Evolutionary conservation across 352 stramenopile species (phyloP).

Genomic region (Pythium graminicola): DNA sequence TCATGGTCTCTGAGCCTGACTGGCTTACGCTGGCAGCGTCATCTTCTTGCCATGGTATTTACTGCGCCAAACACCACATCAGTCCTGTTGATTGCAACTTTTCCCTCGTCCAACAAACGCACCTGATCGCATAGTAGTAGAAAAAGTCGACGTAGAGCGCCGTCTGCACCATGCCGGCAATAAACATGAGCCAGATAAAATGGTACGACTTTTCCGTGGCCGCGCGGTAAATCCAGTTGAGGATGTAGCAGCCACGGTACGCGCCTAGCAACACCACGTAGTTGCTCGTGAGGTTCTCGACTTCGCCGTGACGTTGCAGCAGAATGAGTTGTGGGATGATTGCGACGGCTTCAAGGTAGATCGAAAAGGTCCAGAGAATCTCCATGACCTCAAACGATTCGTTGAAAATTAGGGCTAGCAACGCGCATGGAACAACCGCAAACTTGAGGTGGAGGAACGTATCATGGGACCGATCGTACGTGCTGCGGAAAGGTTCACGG

Average conservation of each 20-base stretch:
- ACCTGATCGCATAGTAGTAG: constrained; percentile 98
- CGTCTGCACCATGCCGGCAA: constrained; percentile 98
- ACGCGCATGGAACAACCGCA: constrained; percentile 91
- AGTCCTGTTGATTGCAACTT: background rate
- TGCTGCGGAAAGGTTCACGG: constrained; percentile 94
- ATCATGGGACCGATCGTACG: constrained; percentile 99
- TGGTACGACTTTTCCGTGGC: constrained; percentile 95
- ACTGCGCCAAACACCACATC: constrained; percentile 24
- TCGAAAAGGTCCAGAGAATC: constrained; percentile 99
- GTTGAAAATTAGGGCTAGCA: constrained; percentile 96
- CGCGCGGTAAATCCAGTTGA: constrained; percentile 99
- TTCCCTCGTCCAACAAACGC: constrained; percentile 1
- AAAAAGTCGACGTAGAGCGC: constrained; percentile 99
- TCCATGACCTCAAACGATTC: constrained; percentile 88
- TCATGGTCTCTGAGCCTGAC: background rate
- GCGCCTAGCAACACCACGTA: constrained; percentile 98
- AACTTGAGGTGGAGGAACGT: constrained; percentile 99
- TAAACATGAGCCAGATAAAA: constrained; percentile 98
- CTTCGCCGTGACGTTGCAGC: constrained; percentile 96
- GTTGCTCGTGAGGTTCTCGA: constrained; percentile 98
- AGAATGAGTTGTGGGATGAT: constrained; percentile 99
- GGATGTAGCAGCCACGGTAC: constrained; percentile 98
- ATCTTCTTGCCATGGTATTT: constrained; percentile 91
- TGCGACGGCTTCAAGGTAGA: constrained; percentile 97
- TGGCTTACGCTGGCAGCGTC: constrained; percentile 72